Percentiles rank a stretch among this genome's conserved stretches.
These are phyloP conservation scores for Globisporangium ultimum DNA, from an alignment of 352 stramenopile species.

Conservation along the genomic window DNA sequence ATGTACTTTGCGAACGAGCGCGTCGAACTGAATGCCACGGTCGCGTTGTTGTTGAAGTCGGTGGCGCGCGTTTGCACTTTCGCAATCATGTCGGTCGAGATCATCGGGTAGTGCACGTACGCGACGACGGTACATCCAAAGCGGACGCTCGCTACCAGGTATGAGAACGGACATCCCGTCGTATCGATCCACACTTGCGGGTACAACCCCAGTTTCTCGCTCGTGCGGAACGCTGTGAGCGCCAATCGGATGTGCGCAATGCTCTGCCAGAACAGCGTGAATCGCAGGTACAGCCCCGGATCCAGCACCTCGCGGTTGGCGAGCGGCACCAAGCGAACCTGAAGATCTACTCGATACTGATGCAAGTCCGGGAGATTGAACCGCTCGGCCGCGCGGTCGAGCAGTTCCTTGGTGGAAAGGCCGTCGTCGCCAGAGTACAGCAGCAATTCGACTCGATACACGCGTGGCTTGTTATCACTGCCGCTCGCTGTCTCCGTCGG, in stretches of 20 bases:
- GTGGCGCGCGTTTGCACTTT: slow-evolving; percentile 89
- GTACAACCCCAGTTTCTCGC: slow-evolving; percentile 36
- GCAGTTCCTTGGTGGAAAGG: slow-evolving; percentile 56
- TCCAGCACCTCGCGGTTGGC: slow-evolving; percentile 66
- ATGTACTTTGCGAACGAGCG: slow-evolving; percentile 92
- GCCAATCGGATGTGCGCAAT: slow-evolving; percentile 92
- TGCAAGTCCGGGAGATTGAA: slow-evolving; percentile 87
- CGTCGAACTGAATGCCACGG: slow-evolving; percentile 73
- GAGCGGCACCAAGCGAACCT: slow-evolving; percentile 77
- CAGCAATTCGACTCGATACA: slow-evolving; percentile 27
- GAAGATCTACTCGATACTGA: slow-evolving; percentile 39
- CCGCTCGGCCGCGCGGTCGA: slow-evolving; percentile 66
- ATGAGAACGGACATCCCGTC: slow-evolving; percentile 97
- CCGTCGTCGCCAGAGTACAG: slow-evolving; percentile 83
- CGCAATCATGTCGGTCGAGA: slow-evolving; percentile 98
- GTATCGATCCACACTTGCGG: slow-evolving; percentile 96
- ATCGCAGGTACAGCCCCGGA: slow-evolving; percentile 73
- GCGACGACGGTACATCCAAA: slow-evolving; percentile 85
- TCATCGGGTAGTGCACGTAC: slow-evolving; percentile 99
- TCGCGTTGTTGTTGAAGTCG: slow-evolving; percentile 93
- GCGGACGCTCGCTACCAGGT: slow-evolving; percentile 88
- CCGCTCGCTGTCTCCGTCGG: neutral
- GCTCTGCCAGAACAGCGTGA: slow-evolving; percentile 97
- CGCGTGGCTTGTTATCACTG: neutral
- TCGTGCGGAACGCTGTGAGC: slow-evolving; percentile 75